A percentile compares a stretch with the other conserved stretches of the same genome.
Conservation (phyloP, 352 stramenopile genomes). For the Pythium monospermum region DNA sequence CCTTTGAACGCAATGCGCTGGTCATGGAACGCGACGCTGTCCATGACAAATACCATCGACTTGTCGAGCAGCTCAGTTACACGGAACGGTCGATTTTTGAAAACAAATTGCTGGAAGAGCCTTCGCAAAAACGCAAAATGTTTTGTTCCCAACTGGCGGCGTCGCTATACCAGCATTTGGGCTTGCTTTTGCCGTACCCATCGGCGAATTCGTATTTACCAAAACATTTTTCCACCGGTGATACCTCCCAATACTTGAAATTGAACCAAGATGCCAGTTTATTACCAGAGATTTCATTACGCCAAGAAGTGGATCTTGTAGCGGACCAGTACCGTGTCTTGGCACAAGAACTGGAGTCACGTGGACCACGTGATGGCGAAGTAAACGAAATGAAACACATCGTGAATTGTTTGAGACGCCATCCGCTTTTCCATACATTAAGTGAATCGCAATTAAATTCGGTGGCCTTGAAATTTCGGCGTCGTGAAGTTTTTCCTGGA, state of each 20-base stretch:
- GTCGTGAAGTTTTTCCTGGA: constrained; percentile 41
- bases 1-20: constrained; percentile 73
- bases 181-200: constrained; percentile 72
- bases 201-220: constrained; percentile 82
- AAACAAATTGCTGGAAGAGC: constrained; percentile 54
- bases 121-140: constrained; percentile 44
- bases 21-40: constrained; percentile 41
- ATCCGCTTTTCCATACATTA: constrained; percentile 78
- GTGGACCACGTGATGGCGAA: constrained; percentile 28
- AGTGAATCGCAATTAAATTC: constrained; percentile 58
- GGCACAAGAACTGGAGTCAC: constrained; percentile 27
- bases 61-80: constrained; percentile 50
- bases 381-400: constrained; percentile 40
- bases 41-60: constrained; percentile 45
- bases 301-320: constrained; percentile 30
- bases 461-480: constrained; percentile 54
- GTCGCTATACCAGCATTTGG: constrained; percentile 74
- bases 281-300: constrained; percentile 67
- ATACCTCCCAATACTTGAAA: constrained; percentile 62
- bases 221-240: constrained; percentile 73
- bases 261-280: constrained; percentile 69
- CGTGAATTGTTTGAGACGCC: constrained; percentile 60
- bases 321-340: constrained; percentile 24
- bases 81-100: constrained; percentile 79
- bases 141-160: constrained; percentile 85